These are phyloP conservation scores for Beauveria australis DNA, from an alignment of 2,329 filamentous ascomycete genomes.

Conservation along the genomic window DNA sequence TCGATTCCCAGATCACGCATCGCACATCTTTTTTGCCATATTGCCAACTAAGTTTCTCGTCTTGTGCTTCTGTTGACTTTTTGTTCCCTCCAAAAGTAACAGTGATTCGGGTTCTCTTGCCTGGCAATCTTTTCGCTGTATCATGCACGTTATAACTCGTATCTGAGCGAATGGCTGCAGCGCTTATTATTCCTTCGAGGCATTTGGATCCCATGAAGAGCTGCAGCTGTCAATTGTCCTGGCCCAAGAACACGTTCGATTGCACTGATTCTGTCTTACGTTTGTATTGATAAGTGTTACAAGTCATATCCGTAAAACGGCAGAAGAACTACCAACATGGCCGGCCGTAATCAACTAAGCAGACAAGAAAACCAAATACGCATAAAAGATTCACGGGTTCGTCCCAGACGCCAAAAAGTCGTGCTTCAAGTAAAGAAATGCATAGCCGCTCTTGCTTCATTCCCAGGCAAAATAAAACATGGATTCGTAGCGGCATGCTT, in stretches of 20 bases:
- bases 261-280: neutral
- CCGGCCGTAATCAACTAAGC: neutral
- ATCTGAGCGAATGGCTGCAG: too few species aligned
- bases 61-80: neutral
- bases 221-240: too few species aligned
- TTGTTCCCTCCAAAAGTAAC: neutral
- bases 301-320: neutral
- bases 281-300: neutral
- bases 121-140: too few species aligned
- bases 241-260: neutral
- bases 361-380: constrained; percentile 5
- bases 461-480: constrained; percentile 11
- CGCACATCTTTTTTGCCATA: neutral
- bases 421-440: constrained; percentile 7
- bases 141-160: too few species aligned
- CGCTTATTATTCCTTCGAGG: neutral
- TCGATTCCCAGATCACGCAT: constrained; percentile 17
- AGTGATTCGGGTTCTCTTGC: too few species aligned
- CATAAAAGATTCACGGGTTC: neutral
- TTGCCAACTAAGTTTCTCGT: neutral
- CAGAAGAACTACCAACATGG: neutral
- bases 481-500: constrained; percentile 3
- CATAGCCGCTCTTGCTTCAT: constrained; percentile 8
- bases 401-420: constrained; percentile 5
- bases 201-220: too few species aligned